Evolutionary conservation across 2,329 filamentous ascomycete species (phyloP), one percentile per base, ranked within the genome.

Genomic region (Leptodontidium sp.): DNA sequence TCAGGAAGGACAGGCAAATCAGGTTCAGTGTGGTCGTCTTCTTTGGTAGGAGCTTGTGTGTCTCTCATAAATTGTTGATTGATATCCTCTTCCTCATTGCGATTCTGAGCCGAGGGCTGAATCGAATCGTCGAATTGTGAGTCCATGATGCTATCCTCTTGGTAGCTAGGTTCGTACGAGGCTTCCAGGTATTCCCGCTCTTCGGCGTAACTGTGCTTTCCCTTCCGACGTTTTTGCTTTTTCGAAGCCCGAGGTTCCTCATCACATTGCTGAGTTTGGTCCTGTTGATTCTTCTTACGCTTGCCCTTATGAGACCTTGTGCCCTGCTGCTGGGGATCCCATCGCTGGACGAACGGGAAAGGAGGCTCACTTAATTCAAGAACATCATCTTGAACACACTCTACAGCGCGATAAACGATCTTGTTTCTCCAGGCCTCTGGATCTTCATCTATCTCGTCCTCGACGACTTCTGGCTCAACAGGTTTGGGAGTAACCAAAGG

Each of bases 281-380:
- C 71, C 64, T 72, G 80, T 61, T 82, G 79, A 55, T 80, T 78
- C 65, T 84, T 82, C 77, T 90, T 90, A 65, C 82, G 81, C 71
- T 84, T 87, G 47, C 79, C 79, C 53, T 79, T 81, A 72, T 82
- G 82, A 62, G 75, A 80, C 72, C 82, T 81, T 17, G 70, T 71
- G 43, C 75, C 72, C 78, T 87, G 85, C 75, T 94, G 92, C 70
- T 93, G 90, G 3, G 88, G 86, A 79, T 97, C 93, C 95, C 94
- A 98, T 58, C 92, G 87, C 79, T 98, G 94, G 17, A 92, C 84
- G 78, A 98, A 98, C 0, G 94, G 94, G 76, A 97, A 98, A 0
- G 94, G 93, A 0, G 95, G 94, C 43, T 92, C 86, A 64, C 87
- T 91, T 57, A 97, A 83, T 40, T 86, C 82, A 26, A 59, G 1